Evolutionary conservation across 1,284 basidiomycete genomes (phyloP).

Genomic region (Somion occarium): DNA sequence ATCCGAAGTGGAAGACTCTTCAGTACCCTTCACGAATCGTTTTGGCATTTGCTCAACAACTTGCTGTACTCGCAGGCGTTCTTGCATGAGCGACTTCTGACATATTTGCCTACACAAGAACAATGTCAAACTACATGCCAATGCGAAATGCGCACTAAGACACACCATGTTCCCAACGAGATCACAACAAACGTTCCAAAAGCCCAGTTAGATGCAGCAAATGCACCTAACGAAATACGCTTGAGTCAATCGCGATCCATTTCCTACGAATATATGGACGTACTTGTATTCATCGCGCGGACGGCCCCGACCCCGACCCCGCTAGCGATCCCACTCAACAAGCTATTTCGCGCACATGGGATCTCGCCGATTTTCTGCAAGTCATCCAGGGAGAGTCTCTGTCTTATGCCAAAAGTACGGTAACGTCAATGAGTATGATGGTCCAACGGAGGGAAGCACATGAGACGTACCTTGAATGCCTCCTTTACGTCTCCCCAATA

Average conservation of each 20-base stretch:
- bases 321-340: constrained; percentile 49
- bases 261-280: too few relatives aligned
- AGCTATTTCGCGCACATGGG: constrained; percentile 54
- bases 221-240: constrained; percentile 35
- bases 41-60: constrained; percentile 61
- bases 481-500: constrained; percentile 37
- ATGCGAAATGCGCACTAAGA: constrained; percentile 4
- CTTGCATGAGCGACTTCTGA: constrained; percentile 43
- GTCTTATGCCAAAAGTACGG: constrained; percentile 26
- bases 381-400: constrained; percentile 47
- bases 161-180: constrained; percentile 47
- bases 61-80: constrained; percentile 49
- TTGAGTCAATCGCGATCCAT: too few relatives aligned
- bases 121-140: neutral
- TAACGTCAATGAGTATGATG: constrained; percentile 12
- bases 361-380: constrained; percentile 47
- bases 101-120: constrained; percentile 53
- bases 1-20: neutral
- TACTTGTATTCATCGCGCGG: constrained; percentile 49
- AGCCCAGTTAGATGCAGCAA: constrained; percentile 51
- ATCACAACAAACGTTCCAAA: constrained; percentile 49
- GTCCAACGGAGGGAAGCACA: neutral
- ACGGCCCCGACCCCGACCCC: constrained; percentile 54
- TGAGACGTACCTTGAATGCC: constrained; percentile 37
- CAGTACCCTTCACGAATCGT: constrained; percentile 35